Percentiles rank a stretch among this genome's conserved stretches.
These are phyloP conservation scores for Ophiostoma tasmaniense DNA, from an alignment of 2,329 filamentous ascomycete genomes.

Conservation along the genomic window DNA sequence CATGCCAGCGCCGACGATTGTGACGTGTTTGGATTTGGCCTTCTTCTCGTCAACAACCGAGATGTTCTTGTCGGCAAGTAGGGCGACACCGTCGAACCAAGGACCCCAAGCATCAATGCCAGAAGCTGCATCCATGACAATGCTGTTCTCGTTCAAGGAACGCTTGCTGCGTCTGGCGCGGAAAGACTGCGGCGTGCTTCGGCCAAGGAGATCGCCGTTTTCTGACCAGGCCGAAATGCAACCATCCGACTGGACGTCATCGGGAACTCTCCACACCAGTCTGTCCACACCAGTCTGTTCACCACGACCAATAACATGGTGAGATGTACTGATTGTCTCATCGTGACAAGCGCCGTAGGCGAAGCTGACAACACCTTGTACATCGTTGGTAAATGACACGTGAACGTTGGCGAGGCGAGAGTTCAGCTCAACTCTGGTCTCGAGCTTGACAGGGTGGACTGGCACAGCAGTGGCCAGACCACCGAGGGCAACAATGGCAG, in stretches of 20 bases:
- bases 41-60: neutral
- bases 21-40: neutral
- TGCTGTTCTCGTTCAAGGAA: neutral
- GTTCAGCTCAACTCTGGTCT: neutral
- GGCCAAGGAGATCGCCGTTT: neutral
- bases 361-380: neutral
- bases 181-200: neutral
- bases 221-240: constrained; percentile 4
- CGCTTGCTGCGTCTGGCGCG: neutral
- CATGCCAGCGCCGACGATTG: constrained; percentile 3
- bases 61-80: neutral
- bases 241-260: neutral
- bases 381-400: neutral
- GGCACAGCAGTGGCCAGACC: neutral
- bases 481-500: neutral
- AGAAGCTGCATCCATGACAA: neutral
- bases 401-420: neutral
- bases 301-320: neutral
- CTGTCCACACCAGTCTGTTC: neutral
- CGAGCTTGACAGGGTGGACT: neutral
- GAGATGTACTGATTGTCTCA: neutral
- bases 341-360: neutral
- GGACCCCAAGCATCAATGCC: constrained; percentile 1
- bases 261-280: constrained; percentile 2
- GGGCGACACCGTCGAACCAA: constrained; percentile 1